phyloP scores from a whole-genome alignment of 2,329 filamentous ascomycete genomes.

The Colletotrichum tabaci region DNA sequence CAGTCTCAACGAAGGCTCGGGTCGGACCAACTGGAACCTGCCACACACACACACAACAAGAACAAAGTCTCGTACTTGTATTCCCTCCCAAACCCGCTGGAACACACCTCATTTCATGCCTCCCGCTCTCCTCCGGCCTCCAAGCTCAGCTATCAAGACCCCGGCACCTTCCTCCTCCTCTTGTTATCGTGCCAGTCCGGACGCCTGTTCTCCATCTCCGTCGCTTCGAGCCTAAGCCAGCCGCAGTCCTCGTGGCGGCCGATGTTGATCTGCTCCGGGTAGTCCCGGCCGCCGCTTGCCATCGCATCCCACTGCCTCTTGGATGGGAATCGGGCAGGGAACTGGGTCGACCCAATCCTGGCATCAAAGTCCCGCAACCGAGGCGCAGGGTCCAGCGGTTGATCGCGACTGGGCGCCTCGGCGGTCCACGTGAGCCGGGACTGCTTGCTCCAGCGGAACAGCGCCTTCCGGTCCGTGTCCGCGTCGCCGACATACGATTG shows the following conservation, averaged over 20 bases:
- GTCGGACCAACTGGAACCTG: neutral
- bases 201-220: constrained; percentile 5
- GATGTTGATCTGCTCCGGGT: neutral
- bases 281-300: neutral
- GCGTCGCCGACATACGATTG: neutral
- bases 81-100: too few species aligned
- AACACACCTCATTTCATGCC: too few species aligned
- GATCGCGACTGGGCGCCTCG: neutral
- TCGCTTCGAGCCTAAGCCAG: constrained; percentile 1
- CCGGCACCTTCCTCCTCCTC: neutral
- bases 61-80: too few species aligned
- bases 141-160: neutral
- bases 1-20: neutral
- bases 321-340: neutral
- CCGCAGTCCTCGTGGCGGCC: neutral
- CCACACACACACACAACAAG: neutral
- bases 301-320: neutral
- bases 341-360: neutral
- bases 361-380: neutral
- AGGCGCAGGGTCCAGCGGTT: constrained; percentile 6
- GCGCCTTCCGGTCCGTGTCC: neutral
- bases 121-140: too few species aligned
- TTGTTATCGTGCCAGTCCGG: constrained; percentile 3
- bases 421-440: neutral
- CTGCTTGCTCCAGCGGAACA: neutral